phyloP scores from a whole-genome alignment of 2,329 filamentous ascomycete genomes.

The Apiospora malaysiana region DNA sequence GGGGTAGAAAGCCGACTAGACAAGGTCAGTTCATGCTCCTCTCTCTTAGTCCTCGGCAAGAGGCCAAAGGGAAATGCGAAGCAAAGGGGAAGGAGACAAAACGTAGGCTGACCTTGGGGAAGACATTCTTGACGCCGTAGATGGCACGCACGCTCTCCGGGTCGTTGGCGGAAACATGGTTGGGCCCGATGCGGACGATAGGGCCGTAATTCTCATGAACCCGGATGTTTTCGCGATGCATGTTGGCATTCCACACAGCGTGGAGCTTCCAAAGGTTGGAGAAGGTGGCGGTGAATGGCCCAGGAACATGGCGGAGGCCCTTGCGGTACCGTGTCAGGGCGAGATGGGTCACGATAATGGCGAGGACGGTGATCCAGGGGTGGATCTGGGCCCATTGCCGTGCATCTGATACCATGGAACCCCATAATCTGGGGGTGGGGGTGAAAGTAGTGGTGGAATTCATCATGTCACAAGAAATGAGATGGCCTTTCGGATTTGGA shows the following conservation, averaged over 20 bases:
- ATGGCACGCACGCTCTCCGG: conserved; percentile 8
- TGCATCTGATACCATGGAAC: neutral
- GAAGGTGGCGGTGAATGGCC: conserved; percentile 3
- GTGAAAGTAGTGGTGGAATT: neutral
- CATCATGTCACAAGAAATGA: neutral
- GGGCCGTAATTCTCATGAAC: conserved; percentile 47
- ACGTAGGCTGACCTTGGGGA: neutral
- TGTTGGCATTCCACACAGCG: neutral
- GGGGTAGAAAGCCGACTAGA: conserved; percentile 21
- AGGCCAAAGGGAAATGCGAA: no score
- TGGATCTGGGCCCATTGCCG: conserved; percentile 10
- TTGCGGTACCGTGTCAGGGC: conserved; percentile 11
- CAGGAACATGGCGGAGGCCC: neutral
- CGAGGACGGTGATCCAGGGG: conserved; percentile 1
- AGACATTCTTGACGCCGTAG: conserved; percentile 4
- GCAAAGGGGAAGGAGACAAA: neutral
- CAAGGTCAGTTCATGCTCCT: neutral
- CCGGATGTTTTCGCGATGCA: neutral
- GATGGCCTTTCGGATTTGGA: no score
- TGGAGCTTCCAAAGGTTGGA: neutral
- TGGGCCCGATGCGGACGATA: conserved; percentile 47
- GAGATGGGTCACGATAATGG: neutral
- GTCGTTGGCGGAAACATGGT: conserved; percentile 37
- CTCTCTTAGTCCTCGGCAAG: no score
- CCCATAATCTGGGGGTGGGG: neutral